Evolutionary conservation across 805 yeast species (phyloP).

Genomic region (Metschnikowia chrysomelidarum): DNA sequence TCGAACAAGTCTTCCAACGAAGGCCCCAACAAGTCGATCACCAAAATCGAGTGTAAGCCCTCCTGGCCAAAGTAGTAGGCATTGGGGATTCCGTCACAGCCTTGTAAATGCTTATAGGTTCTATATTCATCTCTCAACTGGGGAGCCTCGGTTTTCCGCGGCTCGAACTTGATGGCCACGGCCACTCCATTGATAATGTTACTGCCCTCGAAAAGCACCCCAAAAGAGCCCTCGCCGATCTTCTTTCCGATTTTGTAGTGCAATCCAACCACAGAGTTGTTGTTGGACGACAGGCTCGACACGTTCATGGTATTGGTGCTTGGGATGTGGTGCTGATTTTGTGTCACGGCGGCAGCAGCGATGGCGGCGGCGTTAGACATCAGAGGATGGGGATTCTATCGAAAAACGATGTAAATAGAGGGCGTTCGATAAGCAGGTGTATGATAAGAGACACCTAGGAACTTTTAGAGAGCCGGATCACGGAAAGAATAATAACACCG

Average conservation of each 20-base stretch:
- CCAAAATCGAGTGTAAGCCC: slow-evolving; percentile 74
- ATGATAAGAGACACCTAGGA: no score
- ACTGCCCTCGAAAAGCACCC: slow-evolving; percentile 79
- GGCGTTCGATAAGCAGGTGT: no score
- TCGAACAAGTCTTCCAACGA: slow-evolving; percentile 81
- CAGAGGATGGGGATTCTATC: slow-evolving; percentile 1
- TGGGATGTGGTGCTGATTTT: slow-evolving; percentile 11
- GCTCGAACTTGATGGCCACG: slow-evolving; percentile 81
- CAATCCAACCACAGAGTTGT: slow-evolving; percentile 49
- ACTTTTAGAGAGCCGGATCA: no score
- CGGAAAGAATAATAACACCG: no score
- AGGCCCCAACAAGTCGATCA: slow-evolving; percentile 76
- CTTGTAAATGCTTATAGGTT: slow-evolving; percentile 69
- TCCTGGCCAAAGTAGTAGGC: slow-evolving; percentile 86
- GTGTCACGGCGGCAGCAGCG: slow-evolving; percentile 39
- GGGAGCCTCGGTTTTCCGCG: slow-evolving; percentile 79
- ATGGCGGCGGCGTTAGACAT: slow-evolving; percentile 37
- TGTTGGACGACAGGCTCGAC: slow-evolving; percentile 21
- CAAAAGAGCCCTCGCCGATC: slow-evolving; percentile 87
- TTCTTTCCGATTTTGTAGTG: slow-evolving; percentile 81
- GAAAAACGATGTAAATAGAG: no score
- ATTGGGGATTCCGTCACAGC: slow-evolving; percentile 72
- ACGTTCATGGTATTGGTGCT: slow-evolving; percentile 19
- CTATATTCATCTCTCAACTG: slow-evolving; percentile 79
- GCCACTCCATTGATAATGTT: slow-evolving; percentile 63